Base-by-base conservation (phyloP, 768 basidiomycete species). In the Paxillus involutus region DNA sequence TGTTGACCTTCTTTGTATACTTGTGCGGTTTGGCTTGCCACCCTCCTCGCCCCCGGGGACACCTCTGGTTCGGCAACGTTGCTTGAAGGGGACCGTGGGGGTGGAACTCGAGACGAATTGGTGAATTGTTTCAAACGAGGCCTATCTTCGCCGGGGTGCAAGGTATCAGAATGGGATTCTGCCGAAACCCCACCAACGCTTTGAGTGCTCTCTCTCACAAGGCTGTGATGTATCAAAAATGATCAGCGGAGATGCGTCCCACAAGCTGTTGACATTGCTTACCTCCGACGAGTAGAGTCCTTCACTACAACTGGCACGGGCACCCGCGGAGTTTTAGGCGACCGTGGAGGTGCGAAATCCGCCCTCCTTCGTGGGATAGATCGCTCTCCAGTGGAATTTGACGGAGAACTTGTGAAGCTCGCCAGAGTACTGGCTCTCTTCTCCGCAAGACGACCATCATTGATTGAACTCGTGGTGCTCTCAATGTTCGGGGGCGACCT, bases 81-180 rank as follows among this genome's bases (percentile, higher is more conserved):
- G 49, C 48, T 56, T 51, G 49, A 77, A 61, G 55, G 79, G 63
- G 59, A 77, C 59, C 58, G 78, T 75, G 86, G 84, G 2, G 82
- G 75, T 17, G 87, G 86, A 24, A 87, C 85, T 17, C 85, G 82
- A 17, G 79, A 77, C 14, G 84, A 82, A 56, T 80, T 81, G 7
- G 84, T 88, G 64, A 91, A 89, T 26, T 85, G 88, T 33, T 89
- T 85, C 30, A 90, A 68, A 32, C 86, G 80, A 33, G 88, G 85
- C 13, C 80, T 78, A 13, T 74, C 64, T 36, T 59, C 63, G 13
- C 59, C 59, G 10, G 63, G 65, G 36, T 63, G 73, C 30, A 69
- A 40, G 21, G 59, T 58, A 58, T 68, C 55, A 64, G 77, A 60
- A 44, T 55, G 63, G 61, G 75, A 61, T 61, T 71, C 56, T 13